Percentiles rank a stretch among this genome's conserved stretches.
These are phyloP conservation scores for Rehmannia glutinosa DNA, from an alignment of 257 asterid genomes.

Conservation along the genomic window DNA sequence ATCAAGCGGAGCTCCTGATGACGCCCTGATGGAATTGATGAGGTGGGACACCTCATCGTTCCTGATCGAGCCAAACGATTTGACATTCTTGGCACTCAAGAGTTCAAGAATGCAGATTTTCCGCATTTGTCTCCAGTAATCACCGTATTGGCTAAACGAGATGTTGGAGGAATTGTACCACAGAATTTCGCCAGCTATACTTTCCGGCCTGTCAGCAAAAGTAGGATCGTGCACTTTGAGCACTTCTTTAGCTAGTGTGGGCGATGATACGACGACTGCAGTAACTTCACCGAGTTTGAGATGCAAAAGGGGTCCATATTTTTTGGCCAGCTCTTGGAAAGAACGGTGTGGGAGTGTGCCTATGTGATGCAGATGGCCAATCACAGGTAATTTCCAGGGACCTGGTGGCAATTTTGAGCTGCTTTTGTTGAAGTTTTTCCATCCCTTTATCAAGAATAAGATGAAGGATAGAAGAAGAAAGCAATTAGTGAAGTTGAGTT, in stretches of 20 bases:
- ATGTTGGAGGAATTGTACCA: constrained; percentile 7
- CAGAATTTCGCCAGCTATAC: background rate
- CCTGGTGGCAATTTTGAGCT: background rate
- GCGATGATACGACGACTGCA: constrained; percentile 7
- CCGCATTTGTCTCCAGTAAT: constrained; percentile 11
- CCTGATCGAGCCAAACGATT: background rate
- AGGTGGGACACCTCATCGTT: background rate
- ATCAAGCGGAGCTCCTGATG: background rate
- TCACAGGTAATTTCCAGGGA: background rate
- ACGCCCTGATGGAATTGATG: background rate
- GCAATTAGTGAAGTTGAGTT: no score
- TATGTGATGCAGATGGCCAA: constrained; percentile 8
- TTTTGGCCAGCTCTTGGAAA: background rate
- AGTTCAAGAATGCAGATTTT: background rate
- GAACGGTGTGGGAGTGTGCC: background rate
- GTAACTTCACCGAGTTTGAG: constrained; percentile 16
- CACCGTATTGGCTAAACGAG: background rate
- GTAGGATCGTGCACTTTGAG: constrained; percentile 9
- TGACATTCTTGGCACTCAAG: background rate
- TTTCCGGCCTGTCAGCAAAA: background rate
- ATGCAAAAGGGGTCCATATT: constrained; percentile 21
- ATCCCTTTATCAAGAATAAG: no score
- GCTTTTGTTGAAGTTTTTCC: no score
- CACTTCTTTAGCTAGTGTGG: background rate
- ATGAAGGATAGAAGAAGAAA: no score